Evolutionary conservation across 208 protist genomes (phyloP), one percentile per base, ranked within the genome.

Genomic region (Strigomonas culicis): DNA sequence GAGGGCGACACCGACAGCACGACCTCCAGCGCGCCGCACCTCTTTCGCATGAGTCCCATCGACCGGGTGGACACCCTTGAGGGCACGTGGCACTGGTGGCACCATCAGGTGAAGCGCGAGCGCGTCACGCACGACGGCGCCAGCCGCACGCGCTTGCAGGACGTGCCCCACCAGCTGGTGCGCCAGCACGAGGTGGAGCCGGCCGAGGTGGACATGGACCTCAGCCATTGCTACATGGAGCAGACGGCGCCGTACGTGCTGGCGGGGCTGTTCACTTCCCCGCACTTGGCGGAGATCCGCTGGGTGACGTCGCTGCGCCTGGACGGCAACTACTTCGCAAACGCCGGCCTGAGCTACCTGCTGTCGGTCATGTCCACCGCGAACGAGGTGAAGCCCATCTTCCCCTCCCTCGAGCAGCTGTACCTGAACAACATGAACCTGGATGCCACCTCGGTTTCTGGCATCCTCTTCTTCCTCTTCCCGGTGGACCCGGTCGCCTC

Each of bases 391-490:
- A 66, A 62, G 39, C 53, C 55, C 4, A 64, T 88, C 44, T 46
- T 94, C 30, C 88, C 88, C 0, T n/a, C 81, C 13, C 68, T 94
- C 17, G 74, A 74, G 31, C 74, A 91, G 59, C 69, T 94, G 27
- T 92, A 88, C 64, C 71, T 94, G 24, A 86, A 90, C 70, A 90
- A 84, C 62, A 94, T 94, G 84, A 88, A 89, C 59, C 66, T 94
- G 1, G 83, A 91, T 60, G 44, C 52, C 55, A 64, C 70, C 66
- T 80, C 73, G 25, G 62, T 87, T 46, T 49, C 77, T 3, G 88
- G 80, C 31, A 68, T 94, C 62, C 60, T 91, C 49, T 80, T 72
- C 44, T 83, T 84, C 47, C 50, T 94, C 11, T 94, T 94, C 70
- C 84, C 88, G 6, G 50, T 90, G 13, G 74, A 94, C 67, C 39